phyloP scores from a whole-genome alignment of 2,329 filamentous ascomycete species.

The Ophiocordyceps camponoti-leonardi region DNA sequence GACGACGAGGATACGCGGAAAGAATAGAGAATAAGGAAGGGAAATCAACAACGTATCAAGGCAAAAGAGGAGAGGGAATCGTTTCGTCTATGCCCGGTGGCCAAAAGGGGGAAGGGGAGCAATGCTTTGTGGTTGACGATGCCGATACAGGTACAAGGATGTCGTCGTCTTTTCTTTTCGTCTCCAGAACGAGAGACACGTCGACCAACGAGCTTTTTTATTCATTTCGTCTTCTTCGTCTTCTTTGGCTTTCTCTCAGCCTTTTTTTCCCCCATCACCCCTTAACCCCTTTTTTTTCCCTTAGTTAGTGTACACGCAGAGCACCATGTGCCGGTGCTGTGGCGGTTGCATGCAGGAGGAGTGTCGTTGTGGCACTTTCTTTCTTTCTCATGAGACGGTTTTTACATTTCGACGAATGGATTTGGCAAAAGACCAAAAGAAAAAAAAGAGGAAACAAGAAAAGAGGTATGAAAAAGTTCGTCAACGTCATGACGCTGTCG shows the following conservation, averaged over 20 bases:
- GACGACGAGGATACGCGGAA: too few relatives aligned
- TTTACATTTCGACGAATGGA: conserved; percentile 9
- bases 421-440: too few relatives aligned
- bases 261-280: neutral
- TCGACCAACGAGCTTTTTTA: conserved; percentile 1
- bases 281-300: conserved; percentile 7
- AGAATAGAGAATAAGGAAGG: conserved; percentile 1
- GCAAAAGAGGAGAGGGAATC: conserved; percentile 7
- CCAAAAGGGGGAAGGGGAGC: neutral
- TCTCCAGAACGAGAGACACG: conserved; percentile 1
- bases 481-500: conserved; percentile 22
- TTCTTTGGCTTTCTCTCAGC: neutral
- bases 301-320: conserved; percentile 18
- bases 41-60: neutral
- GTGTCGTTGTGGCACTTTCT: conserved; percentile 1
- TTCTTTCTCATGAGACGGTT: neutral
- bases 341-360: conserved; percentile 8
- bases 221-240: neutral
- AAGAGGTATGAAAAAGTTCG: conserved; percentile 17
- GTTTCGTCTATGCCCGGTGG: conserved; percentile 10
- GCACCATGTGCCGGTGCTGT: conserved; percentile 10
- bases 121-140: conserved; percentile 7
- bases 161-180: too few relatives aligned
- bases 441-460: neutral
- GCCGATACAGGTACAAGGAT: conserved; percentile 17